Evolutionary conservation across 2,329 filamentous ascomycete species (phyloP).

Genomic region (Alternaria ventricosa): DNA sequence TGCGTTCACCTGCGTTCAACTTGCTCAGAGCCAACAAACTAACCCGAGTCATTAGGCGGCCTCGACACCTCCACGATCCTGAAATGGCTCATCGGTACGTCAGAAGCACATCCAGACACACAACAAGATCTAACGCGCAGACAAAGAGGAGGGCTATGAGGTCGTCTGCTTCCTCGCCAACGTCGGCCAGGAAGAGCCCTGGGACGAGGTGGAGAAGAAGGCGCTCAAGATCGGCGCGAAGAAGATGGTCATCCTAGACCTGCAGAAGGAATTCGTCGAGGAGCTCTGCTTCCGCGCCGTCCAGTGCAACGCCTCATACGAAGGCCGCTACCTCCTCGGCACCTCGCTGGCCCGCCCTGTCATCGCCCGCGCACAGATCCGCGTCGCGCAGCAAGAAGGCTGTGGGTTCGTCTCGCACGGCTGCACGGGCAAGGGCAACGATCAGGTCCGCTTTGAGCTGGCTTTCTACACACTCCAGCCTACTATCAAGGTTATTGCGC

Average conservation of each 20-base stretch:
- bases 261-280: slow-evolving; percentile 78
- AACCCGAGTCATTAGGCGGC: slow-evolving; percentile 53
- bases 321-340: slow-evolving; percentile 63
- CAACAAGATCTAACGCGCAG: slow-evolving; percentile 9
- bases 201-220: slow-evolving; percentile 69
- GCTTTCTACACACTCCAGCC: slow-evolving; percentile 69
- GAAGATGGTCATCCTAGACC: slow-evolving; percentile 68
- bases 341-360: slow-evolving; percentile 72
- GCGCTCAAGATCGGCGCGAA: slow-evolving; percentile 72
- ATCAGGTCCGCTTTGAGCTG: slow-evolving; percentile 71
- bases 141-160: slow-evolving; percentile 61
- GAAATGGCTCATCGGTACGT: slow-evolving; percentile 46
- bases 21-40: slow-evolving; percentile 18
- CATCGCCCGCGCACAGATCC: slow-evolving; percentile 72
- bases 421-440: slow-evolving; percentile 60
- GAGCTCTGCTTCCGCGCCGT: slow-evolving; percentile 82
- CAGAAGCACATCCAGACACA: not conserved
- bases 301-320: slow-evolving; percentile 67
- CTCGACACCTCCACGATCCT: slow-evolving; percentile 63
- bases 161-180: slow-evolving; percentile 67
- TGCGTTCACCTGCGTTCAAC: not conserved
- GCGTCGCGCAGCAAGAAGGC: slow-evolving; percentile 67
- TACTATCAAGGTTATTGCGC: slow-evolving; percentile 74
- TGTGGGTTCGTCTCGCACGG: slow-evolving; percentile 60
- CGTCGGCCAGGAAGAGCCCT: slow-evolving; percentile 66